Evolutionary conservation across 2,329 filamentous ascomycete species (phyloP), one percentile per base, ranked within the genome.

Genomic region (Sodiomyces alkalinus): DNA sequence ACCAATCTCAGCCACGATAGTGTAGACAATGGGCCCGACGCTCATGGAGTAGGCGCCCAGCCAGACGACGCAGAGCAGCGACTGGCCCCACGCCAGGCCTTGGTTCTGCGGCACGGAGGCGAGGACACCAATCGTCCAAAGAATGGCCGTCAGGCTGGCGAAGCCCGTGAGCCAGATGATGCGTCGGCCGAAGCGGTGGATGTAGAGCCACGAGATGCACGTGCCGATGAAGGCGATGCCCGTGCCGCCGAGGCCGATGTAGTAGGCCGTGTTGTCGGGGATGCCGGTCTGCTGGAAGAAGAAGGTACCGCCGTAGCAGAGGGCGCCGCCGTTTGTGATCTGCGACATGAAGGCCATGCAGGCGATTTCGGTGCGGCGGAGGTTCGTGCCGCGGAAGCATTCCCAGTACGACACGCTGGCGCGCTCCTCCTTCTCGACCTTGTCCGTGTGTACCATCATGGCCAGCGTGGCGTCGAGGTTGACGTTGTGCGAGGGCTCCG

Each of bases 201-300:
- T 54, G 29, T 55, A 52, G 26, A 56, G 48, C 51, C 56, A 61
- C 2, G 57, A 61, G 26, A 59, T 34, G 16, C 57, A 40, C 24
- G 53, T 53, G 3, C 62, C 54, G 19, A 55, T 17, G 21, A 62
- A 60, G 9, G 55, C 57, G 23, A 62, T 49, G 4, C 48, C 51
- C 8, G 53, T 58, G 18, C 55, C 56, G 4, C 49, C 53, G 5
- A 64, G 44, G 13, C 48, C 45, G 33, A 64, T 52, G 22, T 46
- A 50, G 35, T 58, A 62, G 0, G 56, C 48, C 3, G 49, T 42
- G 4, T 42, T 37, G 17, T 47, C 33, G 18, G 44, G 33, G 27
- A 62, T 50, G 26, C 61, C 59, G 1, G 56, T 51, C 38, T 59
- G 55, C 25, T 57, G 48, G 45, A 60, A 61, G 44, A 63, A 63